Conservation (phyloP, 1,139 yeast genomes). For the Scheffersomyces quercinus region DNA sequence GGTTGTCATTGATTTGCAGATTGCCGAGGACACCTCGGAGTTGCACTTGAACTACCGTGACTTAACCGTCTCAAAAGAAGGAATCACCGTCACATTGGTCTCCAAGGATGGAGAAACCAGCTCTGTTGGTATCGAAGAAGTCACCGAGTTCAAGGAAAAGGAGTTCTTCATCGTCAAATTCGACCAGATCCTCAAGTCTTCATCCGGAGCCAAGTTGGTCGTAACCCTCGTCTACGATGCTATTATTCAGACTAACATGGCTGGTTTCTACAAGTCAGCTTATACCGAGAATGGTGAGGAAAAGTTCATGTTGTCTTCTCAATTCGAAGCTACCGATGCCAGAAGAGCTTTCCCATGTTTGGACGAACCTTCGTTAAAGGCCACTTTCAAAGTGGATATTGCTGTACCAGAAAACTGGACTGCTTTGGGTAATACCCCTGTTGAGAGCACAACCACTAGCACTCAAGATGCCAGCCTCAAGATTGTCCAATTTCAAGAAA, state of each 20-base stretch:
- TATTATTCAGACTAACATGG: slow-evolving; percentile 65
- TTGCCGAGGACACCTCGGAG: slow-evolving; percentile 31
- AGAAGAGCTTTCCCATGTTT: slow-evolving; percentile 89
- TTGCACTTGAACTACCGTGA: slow-evolving; percentile 46
- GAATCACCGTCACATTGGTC: slow-evolving; percentile 7
- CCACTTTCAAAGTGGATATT: slow-evolving; percentile 49
- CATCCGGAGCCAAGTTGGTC: slow-evolving; percentile 12
- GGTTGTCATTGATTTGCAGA: slow-evolving; percentile 39
- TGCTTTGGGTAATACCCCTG: slow-evolving; percentile 19
- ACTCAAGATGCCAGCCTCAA: slow-evolving; percentile 3
- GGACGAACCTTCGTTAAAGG: slow-evolving; percentile 85
- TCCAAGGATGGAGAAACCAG: slow-evolving; percentile 1
- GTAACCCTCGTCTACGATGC: slow-evolving; percentile 48
- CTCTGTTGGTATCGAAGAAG: slow-evolving; percentile 13
- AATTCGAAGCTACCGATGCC: slow-evolving; percentile 88
- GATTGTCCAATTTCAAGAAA: slow-evolving; percentile 46
- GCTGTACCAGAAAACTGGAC: slow-evolving; percentile 14
- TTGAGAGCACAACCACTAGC: slow-evolving; percentile 5
- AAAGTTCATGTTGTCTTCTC: slow-evolving; percentile 75
- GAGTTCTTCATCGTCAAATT: slow-evolving; percentile 31
- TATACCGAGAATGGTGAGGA: slow-evolving; percentile 63
- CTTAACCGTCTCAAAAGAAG: slow-evolving; percentile 20
- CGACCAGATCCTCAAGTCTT: slow-evolving; percentile 7
- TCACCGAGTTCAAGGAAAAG: slow-evolving; percentile 23
- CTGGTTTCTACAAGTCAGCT: slow-evolving; percentile 80